phyloP scores from a whole-genome alignment of 176 grass and related monocot genomes.

The Rhynchospora tenuis region DNA sequence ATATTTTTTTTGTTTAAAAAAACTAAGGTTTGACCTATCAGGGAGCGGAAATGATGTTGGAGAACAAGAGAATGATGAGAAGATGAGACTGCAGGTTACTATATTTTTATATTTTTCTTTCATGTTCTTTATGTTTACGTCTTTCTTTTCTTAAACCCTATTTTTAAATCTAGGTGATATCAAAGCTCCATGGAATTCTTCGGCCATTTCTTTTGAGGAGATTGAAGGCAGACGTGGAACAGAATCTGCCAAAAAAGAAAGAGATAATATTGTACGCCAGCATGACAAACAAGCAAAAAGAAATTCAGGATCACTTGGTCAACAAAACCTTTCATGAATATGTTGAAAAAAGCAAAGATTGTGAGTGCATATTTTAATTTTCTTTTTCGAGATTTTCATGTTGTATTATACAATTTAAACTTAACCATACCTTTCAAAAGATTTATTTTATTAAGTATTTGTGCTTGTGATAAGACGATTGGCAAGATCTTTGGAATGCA shows the following conservation, averaged over 20 bases:
- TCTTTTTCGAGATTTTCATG: neutral
- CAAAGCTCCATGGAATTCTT: constrained; percentile 88
- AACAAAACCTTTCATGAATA: constrained; percentile 68
- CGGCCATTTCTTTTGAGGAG: constrained; percentile 92
- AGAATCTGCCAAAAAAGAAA: constrained; percentile 87
- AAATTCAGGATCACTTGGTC: constrained; percentile 78
- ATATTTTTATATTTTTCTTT: neutral
- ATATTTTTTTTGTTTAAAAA: constrained; percentile 8
- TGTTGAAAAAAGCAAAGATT: constrained; percentile 48
- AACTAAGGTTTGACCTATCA: constrained; percentile 88
- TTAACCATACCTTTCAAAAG: neutral
- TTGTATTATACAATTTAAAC: neutral
- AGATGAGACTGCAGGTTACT: constrained; percentile 65
- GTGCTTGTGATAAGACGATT: neutral
- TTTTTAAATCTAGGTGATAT: constrained; percentile 29
- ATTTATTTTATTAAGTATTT: neutral
- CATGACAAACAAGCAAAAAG: constrained; percentile 85
- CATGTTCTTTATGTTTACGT: neutral
- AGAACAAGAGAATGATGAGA: constrained; percentile 71
- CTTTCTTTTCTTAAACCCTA: constrained; percentile 9
- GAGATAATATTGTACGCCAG: constrained; percentile 97
- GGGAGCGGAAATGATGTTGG: constrained; percentile 45
- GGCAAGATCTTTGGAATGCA: neutral
- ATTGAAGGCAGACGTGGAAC: constrained; percentile 94
- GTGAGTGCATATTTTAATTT: constrained; percentile 34